Evolutionary conservation across 148 eudicot species (phyloP), one percentile per base, ranked within the genome.

Genomic region (Chenopodium album): DNA sequence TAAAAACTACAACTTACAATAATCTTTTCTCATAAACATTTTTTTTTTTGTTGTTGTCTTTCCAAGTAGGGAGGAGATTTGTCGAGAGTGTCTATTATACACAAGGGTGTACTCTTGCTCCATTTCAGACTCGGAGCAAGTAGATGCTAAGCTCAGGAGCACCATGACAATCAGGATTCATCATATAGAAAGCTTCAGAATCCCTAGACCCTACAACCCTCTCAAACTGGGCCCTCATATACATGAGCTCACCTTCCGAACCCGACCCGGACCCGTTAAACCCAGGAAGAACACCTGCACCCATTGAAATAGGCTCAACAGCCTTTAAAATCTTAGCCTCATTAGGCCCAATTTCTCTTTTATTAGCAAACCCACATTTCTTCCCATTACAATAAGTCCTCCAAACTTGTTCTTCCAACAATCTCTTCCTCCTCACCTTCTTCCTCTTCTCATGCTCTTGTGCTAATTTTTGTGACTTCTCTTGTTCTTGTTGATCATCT

Each of bases 181-280:
- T 88, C 94, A 91, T 91, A 31, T 92, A 92, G 66, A 91, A 91
- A 26, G 97, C 97, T 67, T 92, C 97, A 1, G 94, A 91, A 81
- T 92, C 97, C 65, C 90, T 92, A n/a, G 91, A 90, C 71, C 96
- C 95, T 13, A 90, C 93, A 66, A 92, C 93, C 74, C 95, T 86
- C 76, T 92, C 93, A 79, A 92, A 92, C 80, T 90, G 88, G 3
- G 97, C 97, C 86, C 97, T 90, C 97, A 92, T 91, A 73, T 92
- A 92, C 94, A 92, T 92, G 22, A 92, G 84, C 52, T 92, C 94
- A 11, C 89, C 95, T 2, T 85, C 90, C 1, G 85, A 54, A 9
- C 82, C 83, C 9, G 83, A 83, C 3, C 89, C 91, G 1, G 87
- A 79, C 5, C 86, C 89, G 6, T 86, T 76, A 71, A 85, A 87